These are phyloP conservation scores for Omphalotus olearius DNA, from an alignment of 1,284 basidiomycete genomes.

Conservation along the genomic window DNA sequence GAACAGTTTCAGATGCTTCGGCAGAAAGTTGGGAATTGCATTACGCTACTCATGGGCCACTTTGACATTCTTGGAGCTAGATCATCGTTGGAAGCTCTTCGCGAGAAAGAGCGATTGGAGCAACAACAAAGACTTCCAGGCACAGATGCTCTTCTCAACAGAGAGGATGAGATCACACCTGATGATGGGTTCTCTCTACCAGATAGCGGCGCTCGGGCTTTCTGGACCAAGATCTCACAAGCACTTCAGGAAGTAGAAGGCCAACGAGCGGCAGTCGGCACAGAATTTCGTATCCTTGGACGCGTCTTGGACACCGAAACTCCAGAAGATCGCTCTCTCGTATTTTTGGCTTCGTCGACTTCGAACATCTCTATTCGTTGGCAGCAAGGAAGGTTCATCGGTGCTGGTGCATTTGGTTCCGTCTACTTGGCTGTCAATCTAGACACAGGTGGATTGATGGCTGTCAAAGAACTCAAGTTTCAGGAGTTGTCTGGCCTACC, in stretches of 20 bases:
- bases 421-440: conserved; percentile 99
- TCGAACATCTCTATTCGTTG: conserved; percentile 96
- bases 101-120: conserved; percentile 82
- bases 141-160: conserved; percentile 46
- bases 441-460: conserved; percentile 96
- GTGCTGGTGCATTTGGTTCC: conserved; percentile 94
- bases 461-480: conserved; percentile 99
- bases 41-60: conserved; percentile 94
- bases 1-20: conserved; percentile 88
- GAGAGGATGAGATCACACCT: conserved; percentile 27
- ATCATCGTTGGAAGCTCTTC: conserved; percentile 83
- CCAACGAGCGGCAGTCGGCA: conserved; percentile 53
- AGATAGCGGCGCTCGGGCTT: conserved; percentile 64
- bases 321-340: conserved; percentile 85
- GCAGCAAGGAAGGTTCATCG: conserved; percentile 99
- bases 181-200: conserved; percentile 40
- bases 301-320: conserved; percentile 91
- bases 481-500: conserved; percentile 86
- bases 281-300: conserved; percentile 75
- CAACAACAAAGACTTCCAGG: conserved; percentile 59
- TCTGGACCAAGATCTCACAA: conserved; percentile 66
- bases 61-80: conserved; percentile 97
- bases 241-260: conserved; percentile 65
- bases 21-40: conserved; percentile 93
- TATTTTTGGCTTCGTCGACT: conserved; percentile 88